These are phyloP conservation scores for Salvia splendens DNA, from an alignment of 257 asterid genomes.

Conservation along the genomic window DNA sequence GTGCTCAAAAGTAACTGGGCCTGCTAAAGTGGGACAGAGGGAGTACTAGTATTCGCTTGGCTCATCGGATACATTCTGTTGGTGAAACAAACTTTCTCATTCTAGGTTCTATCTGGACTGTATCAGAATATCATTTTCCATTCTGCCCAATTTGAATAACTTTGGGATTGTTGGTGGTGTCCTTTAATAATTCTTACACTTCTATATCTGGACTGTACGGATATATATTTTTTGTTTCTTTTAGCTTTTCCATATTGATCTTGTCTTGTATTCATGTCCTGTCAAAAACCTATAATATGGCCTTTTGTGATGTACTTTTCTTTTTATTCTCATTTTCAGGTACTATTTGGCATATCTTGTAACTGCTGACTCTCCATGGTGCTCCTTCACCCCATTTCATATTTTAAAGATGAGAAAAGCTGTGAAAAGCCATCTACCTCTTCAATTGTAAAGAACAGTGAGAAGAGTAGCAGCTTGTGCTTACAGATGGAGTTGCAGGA, in stretches of 20 bases:
- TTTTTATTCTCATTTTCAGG: slow-evolving; percentile 5
- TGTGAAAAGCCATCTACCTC: background rate
- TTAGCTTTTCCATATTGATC: background rate
- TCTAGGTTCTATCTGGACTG: background rate
- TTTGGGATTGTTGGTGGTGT: background rate
- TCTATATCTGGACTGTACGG: background rate
- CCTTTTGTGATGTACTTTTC: background rate
- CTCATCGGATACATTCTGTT: background rate
- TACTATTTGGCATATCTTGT: background rate
- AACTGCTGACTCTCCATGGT: slow-evolving; percentile 13
- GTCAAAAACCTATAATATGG: background rate
- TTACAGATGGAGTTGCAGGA: slow-evolving; percentile 34
- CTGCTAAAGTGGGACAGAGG: no score
- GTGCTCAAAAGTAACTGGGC: no score
- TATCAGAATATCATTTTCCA: background rate
- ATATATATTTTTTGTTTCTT: background rate
- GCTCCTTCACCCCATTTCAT: slow-evolving; percentile 28
- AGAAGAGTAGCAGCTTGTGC: slow-evolving; percentile 7
- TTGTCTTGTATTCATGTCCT: background rate
- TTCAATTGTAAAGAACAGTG: background rate
- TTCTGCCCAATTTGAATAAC: background rate
- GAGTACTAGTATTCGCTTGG: slow-evolving; percentile 1
- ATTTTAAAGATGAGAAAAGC: slow-evolving; percentile 6
- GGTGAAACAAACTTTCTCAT: background rate
- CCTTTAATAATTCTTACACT: background rate